Evolutionary conservation across 371 early-diverging fungal species (phyloP), one percentile per base, ranked within the genome.

Genomic region (Smittium culicis): DNA sequence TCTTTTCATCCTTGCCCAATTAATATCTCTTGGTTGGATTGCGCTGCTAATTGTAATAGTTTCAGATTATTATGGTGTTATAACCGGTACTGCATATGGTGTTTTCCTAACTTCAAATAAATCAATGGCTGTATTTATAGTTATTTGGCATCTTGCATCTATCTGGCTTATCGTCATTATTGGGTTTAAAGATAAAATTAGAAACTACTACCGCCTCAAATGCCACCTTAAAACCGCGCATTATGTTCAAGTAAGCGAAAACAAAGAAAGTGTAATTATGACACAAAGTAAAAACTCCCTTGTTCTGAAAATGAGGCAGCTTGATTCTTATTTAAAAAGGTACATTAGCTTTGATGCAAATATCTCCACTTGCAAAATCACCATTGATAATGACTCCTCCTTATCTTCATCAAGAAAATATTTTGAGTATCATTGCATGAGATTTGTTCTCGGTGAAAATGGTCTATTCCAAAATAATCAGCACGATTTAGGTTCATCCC

Each of bases 361-460:
- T 1, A 71, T 77, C 32, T 69, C 74, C 1, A 80, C 83, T 14
- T 73, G 70, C 11, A 71, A 59, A 1, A 71, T 79, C 25, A 67
- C 68, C 8, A 73, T 79, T 17, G 63, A 62, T 24, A 24, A 62
- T 24, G 24, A 8, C 24, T 69, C 67, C 11, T 66, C 56, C 17
- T 69, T 80, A 28, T 58, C 66, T 2, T 35, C 62, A 11, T 80
- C 84, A 2, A 63, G 66, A 31, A 72, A 68, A 24, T 77, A 79
- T 1, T 72, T 91, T 70, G 83, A 84, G 32, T 85, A 85, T 70
- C 88, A 86, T 64, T 89, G 89, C 73, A 85, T 86, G 11, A 84
- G 91, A 28, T 91, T 85, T 70, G 80, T 88, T 25, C 81, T 76
- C 33, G 67, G 71, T 0, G 60, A 61, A 2, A 32, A 70, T 17